Evolutionary conservation across 495 filamentous ascomycete genomes (phyloP).

Genomic region (Hypoxylon subgilvum): DNA sequence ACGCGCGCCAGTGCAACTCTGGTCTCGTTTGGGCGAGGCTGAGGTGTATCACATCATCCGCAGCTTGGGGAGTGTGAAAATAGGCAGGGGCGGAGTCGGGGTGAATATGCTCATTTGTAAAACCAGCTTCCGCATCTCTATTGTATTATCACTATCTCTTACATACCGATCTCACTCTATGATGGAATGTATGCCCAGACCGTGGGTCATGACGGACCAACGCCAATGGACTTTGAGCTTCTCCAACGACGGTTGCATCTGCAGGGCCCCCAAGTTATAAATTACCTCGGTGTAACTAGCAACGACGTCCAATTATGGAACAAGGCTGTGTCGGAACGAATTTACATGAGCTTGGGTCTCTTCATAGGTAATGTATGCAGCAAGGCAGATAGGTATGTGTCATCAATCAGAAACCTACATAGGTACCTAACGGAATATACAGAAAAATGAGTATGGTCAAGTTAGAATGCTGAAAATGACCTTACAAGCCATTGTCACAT

Average conservation of each 20-base stretch:
- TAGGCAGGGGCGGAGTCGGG: constrained; percentile 7
- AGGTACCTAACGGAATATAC: too few species aligned
- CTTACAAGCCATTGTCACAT: too few species aligned
- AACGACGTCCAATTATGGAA: constrained; percentile 23
- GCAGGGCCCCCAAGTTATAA: not conserved
- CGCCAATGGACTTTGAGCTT: too few species aligned
- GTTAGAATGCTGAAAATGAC: too few species aligned
- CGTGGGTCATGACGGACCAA: too few species aligned
- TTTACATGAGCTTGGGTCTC: not conserved
- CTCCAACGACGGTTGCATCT: not conserved
- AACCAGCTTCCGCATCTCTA: too few species aligned
- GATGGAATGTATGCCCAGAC: not conserved
- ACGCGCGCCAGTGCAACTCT: not conserved
- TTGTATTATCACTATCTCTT: not conserved
- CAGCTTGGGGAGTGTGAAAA: constrained; percentile 7
- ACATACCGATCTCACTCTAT: not conserved
- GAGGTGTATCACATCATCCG: not conserved
- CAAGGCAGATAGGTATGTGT: too few species aligned
- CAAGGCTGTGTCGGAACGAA: constrained; percentile 25
- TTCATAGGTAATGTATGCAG: not conserved
- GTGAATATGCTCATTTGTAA: not conserved
- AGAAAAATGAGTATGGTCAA: not conserved
- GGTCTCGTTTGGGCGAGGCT: constrained; percentile 9
- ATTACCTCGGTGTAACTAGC: not conserved
- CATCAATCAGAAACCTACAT: too few species aligned